Percentiles rank a stretch among this genome's conserved stretches.
These are phyloP conservation scores for Neurospora cerealis DNA, from an alignment of 495 filamentous ascomycete species.

Conservation along the genomic window DNA sequence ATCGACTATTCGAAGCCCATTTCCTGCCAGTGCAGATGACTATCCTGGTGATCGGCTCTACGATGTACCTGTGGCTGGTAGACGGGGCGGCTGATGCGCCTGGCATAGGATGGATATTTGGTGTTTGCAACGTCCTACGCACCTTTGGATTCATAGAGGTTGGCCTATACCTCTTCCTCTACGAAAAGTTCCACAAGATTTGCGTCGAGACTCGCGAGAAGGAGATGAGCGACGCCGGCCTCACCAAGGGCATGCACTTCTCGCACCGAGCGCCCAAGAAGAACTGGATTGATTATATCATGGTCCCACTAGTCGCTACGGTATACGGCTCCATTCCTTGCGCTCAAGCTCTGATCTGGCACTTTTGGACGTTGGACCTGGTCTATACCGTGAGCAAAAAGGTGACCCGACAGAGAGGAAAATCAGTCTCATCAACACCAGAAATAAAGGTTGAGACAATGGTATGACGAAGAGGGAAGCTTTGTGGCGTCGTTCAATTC, in stretches of 20 bases:
- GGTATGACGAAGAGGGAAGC: conserved; percentile 22
- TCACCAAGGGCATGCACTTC: conserved; percentile 49
- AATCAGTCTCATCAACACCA: conserved; percentile 16
- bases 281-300: conserved; percentile 45
- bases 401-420: conserved; percentile 37
- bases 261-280: conserved; percentile 41
- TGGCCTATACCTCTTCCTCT: conserved; percentile 48
- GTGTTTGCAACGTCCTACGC: conserved; percentile 46
- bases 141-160: conserved; percentile 49
- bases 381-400: conserved; percentile 62
- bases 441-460: conserved; percentile 24
- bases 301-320: conserved; percentile 51
- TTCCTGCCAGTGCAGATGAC: conserved; percentile 56
- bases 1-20: conserved; percentile 59
- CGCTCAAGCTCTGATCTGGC: conserved; percentile 50
- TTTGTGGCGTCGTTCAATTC: not conserved
- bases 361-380: conserved; percentile 56
- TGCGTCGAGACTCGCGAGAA: conserved; percentile 46
- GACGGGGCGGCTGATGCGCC: conserved; percentile 38
- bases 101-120: conserved; percentile 41
- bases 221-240: conserved; percentile 53
- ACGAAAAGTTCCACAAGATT: conserved; percentile 51
- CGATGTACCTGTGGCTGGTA: conserved; percentile 40
- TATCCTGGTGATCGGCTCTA: conserved; percentile 49
- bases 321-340: conserved; percentile 53